Evolutionary conservation across 805 yeast genomes (phyloP).

Genomic region (Saccharomycodes ludwigii): DNA sequence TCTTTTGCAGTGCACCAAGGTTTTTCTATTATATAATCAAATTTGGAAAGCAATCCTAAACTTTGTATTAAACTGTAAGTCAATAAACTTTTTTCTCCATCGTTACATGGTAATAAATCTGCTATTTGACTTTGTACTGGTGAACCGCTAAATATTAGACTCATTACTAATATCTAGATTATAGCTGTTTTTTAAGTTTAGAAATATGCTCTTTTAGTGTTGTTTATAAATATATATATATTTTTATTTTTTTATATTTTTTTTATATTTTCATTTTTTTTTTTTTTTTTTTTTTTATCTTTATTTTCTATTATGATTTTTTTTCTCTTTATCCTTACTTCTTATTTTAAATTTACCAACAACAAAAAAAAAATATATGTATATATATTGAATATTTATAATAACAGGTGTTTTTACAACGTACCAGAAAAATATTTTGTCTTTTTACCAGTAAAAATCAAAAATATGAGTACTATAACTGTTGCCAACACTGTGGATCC

Average conservation of each 20-base stretch:
- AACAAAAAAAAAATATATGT: not conserved
- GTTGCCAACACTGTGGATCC: not conserved
- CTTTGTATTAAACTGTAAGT: constrained; percentile 14
- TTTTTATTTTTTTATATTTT: too few relatives aligned
- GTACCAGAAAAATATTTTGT: too few relatives aligned
- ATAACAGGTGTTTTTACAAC: not conserved
- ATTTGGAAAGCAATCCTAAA: constrained; percentile 13
- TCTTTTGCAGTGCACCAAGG: constrained; percentile 23
- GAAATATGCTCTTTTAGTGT: too few relatives aligned
- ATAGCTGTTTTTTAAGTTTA: too few relatives aligned
- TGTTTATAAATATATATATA: too few relatives aligned
- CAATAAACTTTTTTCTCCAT: constrained; percentile 15
- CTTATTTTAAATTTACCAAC: not conserved
- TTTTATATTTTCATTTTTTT: too few relatives aligned
- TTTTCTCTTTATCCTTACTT: too few relatives aligned
- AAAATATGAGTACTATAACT: too few relatives aligned
- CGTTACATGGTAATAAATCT: constrained; percentile 23
- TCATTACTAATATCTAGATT: constrained; percentile 11
- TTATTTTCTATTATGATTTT: too few relatives aligned
- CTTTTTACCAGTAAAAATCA: too few relatives aligned
- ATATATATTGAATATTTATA: not conserved
- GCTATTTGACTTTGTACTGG: constrained; percentile 19
- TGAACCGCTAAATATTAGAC: constrained; percentile 16
- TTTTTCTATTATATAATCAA: constrained; percentile 12
- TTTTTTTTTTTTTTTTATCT: too few relatives aligned